Percentiles rank a stretch among this genome's conserved stretches.
Conservation (phyloP, 83 land plant genomes). For the Thuja plicata region DNA sequence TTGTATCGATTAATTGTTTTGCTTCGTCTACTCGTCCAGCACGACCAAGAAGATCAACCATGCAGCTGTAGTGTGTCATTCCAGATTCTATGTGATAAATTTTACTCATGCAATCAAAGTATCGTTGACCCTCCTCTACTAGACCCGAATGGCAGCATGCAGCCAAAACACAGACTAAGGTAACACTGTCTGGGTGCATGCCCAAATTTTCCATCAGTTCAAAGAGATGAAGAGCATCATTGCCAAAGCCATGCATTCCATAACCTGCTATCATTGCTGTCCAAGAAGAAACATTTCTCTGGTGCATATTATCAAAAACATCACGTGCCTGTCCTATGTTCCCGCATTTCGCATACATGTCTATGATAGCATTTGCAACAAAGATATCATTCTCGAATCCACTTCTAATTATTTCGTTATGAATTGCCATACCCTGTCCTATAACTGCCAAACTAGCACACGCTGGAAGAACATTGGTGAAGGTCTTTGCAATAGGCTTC, state of each 20-base stretch:
- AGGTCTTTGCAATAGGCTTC: slow-evolving; percentile 6
- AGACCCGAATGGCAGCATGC: background rate
- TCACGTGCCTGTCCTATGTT: background rate
- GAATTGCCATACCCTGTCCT: background rate
- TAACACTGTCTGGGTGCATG: background rate
- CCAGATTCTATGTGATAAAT: background rate
- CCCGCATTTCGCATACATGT: slow-evolving; percentile 7
- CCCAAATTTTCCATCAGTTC: background rate
- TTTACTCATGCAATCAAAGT: background rate
- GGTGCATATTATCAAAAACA: slow-evolving; percentile 1
- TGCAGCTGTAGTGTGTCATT: slow-evolving; percentile 2
- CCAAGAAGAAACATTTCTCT: background rate
- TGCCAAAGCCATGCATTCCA: slow-evolving; percentile 4
- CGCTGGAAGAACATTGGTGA: slow-evolving; percentile 8
- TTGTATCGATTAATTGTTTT: background rate
- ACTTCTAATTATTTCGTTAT: background rate
- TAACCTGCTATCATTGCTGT: slow-evolving; percentile 5
- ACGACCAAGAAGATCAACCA: slow-evolving; percentile 1
- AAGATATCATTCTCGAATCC: slow-evolving; percentile 6
- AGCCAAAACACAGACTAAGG: background rate
- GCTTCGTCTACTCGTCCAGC: slow-evolving; percentile 4
- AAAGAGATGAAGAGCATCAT: background rate
- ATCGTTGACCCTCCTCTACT: background rate
- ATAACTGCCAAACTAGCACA: slow-evolving; percentile 9
- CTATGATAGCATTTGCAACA: background rate